Conservation (phyloP, 2,329 filamentous ascomycete genomes). For the Furcasterigmium sp. region DNA sequence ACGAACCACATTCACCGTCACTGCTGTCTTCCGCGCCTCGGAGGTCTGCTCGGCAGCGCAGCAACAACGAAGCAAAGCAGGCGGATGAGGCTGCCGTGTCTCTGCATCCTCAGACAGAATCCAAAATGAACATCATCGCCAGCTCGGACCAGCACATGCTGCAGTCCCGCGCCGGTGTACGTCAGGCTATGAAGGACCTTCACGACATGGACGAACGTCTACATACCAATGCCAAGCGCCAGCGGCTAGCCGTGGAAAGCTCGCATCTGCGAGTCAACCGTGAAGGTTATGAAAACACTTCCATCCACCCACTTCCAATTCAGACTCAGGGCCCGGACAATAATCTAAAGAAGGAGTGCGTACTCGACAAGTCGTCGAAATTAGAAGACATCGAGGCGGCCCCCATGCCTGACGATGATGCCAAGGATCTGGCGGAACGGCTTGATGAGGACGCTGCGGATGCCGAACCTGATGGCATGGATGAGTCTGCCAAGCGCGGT, state of each 20-base stretch:
- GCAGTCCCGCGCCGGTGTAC: slow-evolving; percentile 21
- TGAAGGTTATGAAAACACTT: neutral
- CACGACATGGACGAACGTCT: slow-evolving; percentile 44
- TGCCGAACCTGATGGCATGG: slow-evolving; percentile 11
- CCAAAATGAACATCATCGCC: neutral
- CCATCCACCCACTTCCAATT: neutral
- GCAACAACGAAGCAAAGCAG: neutral
- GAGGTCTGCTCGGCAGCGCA: slow-evolving; percentile 6
- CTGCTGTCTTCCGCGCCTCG: neutral
- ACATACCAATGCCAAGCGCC: slow-evolving; percentile 34
- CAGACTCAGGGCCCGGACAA: neutral
- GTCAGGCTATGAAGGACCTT: slow-evolving; percentile 37
- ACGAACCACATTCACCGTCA: neutral
- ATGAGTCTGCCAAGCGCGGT: slow-evolving; percentile 25
- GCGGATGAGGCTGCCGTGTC: neutral
- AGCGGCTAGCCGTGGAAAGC: slow-evolving; percentile 40
- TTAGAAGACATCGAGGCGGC: slow-evolving; percentile 11
- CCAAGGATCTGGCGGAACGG: slow-evolving; percentile 15
- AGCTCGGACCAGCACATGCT: slow-evolving; percentile 1
- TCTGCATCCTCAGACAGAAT: neutral
- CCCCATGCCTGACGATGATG: slow-evolving; percentile 15
- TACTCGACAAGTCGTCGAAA: slow-evolving; percentile 3
- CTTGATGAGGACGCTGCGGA: slow-evolving; percentile 8
- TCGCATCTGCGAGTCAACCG: slow-evolving; percentile 21
- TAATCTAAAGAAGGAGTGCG: slow-evolving; percentile 7